Evolutionary conservation across 2,329 filamentous ascomycete genomes (phyloP), one percentile per base, ranked within the genome.

Genomic region (Fusarium foetens): DNA sequence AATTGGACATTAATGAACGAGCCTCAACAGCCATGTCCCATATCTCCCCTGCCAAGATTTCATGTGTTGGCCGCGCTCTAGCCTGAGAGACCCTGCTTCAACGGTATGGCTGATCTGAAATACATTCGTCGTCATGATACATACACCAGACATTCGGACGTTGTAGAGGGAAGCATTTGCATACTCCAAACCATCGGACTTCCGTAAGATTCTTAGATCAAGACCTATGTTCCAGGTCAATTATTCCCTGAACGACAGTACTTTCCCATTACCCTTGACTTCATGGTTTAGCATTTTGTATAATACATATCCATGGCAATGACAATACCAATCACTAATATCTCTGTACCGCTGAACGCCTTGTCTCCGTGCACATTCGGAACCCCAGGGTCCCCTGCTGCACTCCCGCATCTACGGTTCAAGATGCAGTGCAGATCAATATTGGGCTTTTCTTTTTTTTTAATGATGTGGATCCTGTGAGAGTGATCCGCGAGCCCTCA

Each of bases 401-500:
- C 38, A 42, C 64, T 74, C 49, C 71, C 66, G 55, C 67, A 57
- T 59, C 63, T 58, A 59, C 64, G 59, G 71, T 60, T 64, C 65
- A 62, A 71, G 64, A 67, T 68, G 68, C 68, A 75, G 67, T 41
- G 71, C 53, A 69, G 59, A 66, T 59, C 72, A 62, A 63, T 63
- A 53, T 62, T 65, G 70, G 57, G 63, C 52, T 59, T 60, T 71
- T 46, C 25, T 63, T 54, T 57, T 48, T 48, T 63, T 27, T 58
- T n/a, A 33, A 33, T 16, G 17, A 17, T 61, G 48, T 68, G 35
- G 58, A 65, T 64, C 52, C 49, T 64, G 46, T 41, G 62, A 55
- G 48, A 63, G 60, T 68, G 36, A 45, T 49, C 42, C 66, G 33
- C 58, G 58, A 60, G 62, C 51, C 41, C 21, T 55, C 27, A 19